Conservation (phyloP, 2,329 filamentous ascomycete genomes). For the Fusarium transvaalense region DNA sequence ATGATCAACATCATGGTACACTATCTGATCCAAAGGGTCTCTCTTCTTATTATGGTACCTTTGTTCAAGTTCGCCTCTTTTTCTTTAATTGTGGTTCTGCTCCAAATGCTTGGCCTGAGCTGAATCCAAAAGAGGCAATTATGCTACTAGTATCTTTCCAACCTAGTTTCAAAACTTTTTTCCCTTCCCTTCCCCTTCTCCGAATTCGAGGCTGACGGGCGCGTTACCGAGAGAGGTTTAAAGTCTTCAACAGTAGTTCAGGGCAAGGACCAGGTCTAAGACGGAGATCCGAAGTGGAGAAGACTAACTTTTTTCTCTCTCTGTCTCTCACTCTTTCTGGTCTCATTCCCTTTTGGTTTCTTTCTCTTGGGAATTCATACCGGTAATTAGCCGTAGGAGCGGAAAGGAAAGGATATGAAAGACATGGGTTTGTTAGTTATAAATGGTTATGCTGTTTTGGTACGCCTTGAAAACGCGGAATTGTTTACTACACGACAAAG, state of each 20-base stretch:
- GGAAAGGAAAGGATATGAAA: constrained; percentile 2
- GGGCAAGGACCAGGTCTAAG: constrained; percentile 24
- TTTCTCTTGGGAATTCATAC: constrained; percentile 1
- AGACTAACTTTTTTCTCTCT: not conserved
- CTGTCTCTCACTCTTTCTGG: not conserved
- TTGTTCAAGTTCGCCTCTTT: constrained; percentile 10
- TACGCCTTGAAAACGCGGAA: not conserved
- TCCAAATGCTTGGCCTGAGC: constrained; percentile 17
- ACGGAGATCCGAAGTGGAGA: constrained; percentile 32
- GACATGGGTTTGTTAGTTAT: constrained; percentile 1
- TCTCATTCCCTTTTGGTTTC: constrained; percentile 2
- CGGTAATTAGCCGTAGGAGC: constrained; percentile 5
- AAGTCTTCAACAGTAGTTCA: not conserved
- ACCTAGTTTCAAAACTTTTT: constrained; percentile 27
- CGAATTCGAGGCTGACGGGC: constrained; percentile 44
- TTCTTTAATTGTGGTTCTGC: constrained; percentile 25
- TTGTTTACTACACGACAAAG: not conserved
- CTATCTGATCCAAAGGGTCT: not conserved
- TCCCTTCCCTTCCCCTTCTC: no score
- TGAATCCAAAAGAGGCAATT: constrained; percentile 29
- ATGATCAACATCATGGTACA: constrained; percentile 27
- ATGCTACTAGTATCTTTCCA: constrained; percentile 20
- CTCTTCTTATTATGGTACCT: no score
- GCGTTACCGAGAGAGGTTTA: constrained; percentile 23
- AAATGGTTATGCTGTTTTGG: not conserved